Evolutionary conservation across 768 basidiomycete species (phyloP), one percentile per base, ranked within the genome.

Genomic region (Kwoniella shandongensis): DNA sequence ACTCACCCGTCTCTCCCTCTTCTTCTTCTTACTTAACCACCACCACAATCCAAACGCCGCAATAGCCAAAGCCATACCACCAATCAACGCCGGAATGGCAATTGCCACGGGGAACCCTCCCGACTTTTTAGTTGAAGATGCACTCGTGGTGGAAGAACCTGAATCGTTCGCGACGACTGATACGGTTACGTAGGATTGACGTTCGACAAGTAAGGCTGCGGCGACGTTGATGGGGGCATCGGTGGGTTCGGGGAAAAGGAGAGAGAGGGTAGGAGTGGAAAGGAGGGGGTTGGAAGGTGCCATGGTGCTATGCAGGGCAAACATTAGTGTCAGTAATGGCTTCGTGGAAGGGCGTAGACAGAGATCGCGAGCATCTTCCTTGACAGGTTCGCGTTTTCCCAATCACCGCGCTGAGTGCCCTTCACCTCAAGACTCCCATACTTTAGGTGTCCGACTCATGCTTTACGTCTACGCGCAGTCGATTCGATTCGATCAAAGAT

Each of bases 1-100:
- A 67, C 66, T 61, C 44, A 70, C 69, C 50, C 57, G 47, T 20
- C 50, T 39, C 40, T 65, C 57, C 27, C 58, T 38, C 62, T 56
- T 60, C 17, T 54, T 46, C 29, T 60, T 36, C 25, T 56, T 57
- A 32, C 38, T 39, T 38, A 50, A 45, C 54, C 56, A 71, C 49
- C 42, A 66, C 52, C 54, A 71, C 8, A 63, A 26, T 4, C 61
- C 47, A 35, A 65, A 65, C 10, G 48, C 65, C 1, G 50, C 40
- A 8, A 67, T 6, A 13, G 69, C 69, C 27, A 67, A 32, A 6
- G 63, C 66, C 69, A 71, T 71, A 6, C 69, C 69, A 10, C 69
- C 69, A 15, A 66, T 57, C 38, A 71, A 44, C 5, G 69, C 69
- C 4, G 69, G 69, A 4, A 71, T 55, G 36, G 69, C 69, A 15